Evolutionary conservation across 78 protist species (phyloP).

Genomic region (Polysphondylium violaceum): DNA sequence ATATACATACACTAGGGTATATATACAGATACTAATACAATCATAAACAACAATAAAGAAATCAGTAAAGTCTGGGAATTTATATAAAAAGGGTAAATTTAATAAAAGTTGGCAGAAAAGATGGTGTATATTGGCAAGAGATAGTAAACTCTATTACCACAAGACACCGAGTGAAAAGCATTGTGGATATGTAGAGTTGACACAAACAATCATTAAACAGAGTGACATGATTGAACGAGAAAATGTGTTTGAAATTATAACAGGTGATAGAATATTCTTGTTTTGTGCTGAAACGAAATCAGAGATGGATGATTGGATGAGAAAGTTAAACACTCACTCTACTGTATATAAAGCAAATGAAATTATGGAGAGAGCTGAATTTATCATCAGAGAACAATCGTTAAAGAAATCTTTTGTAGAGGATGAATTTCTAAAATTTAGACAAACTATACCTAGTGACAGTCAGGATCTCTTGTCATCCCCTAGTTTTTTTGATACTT

Average conservation of each 20-base stretch:
- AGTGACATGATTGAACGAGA: slow-evolving; percentile 17
- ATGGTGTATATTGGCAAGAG: slow-evolving; percentile 44
- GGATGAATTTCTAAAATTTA: slow-evolving; percentile 17
- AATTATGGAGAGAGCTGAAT: slow-evolving; percentile 53
- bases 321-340: slow-evolving; percentile 22
- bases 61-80: slow-evolving; percentile 40
- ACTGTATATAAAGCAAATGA: slow-evolving; percentile 44
- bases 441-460: no score
- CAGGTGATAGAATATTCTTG: slow-evolving; percentile 36
- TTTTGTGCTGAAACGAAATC: slow-evolving; percentile 38
- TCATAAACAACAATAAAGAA: no score
- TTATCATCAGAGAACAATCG: slow-evolving; percentile 12
- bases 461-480: no score
- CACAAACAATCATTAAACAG: slow-evolving; percentile 26
- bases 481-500: not conserved
- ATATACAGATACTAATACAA: no score
- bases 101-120: slow-evolving; percentile 73
- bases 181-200: slow-evolving; percentile 18
- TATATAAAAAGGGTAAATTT: slow-evolving; percentile 58
- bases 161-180: slow-evolving; percentile 39
- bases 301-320: slow-evolving; percentile 65
- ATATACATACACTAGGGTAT: no score
- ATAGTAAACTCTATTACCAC: slow-evolving; percentile 49
- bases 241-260: slow-evolving; percentile 36
- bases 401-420: slow-evolving; percentile 23